A percentile compares a stretch with the other conserved stretches of the same genome.
phyloP scores from a whole-genome alignment of 2,329 filamentous ascomycete species.

The Hirsutella thompsonii region DNA sequence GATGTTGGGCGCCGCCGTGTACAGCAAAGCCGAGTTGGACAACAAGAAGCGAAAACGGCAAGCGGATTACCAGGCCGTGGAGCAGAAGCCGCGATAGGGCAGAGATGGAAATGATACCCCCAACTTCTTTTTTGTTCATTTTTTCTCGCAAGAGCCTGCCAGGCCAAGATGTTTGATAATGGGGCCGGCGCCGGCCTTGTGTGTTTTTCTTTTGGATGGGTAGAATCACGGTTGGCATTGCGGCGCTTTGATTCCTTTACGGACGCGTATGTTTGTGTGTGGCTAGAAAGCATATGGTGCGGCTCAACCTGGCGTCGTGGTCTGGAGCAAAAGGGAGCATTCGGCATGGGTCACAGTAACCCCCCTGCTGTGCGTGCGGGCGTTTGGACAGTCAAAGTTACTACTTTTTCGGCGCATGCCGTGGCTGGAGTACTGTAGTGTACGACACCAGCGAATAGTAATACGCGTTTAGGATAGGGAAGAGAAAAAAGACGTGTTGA shows the following conservation, averaged over 20 bases:
- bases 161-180: not conserved
- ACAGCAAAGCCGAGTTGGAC: slow-evolving; percentile 43
- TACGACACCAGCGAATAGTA: not conserved
- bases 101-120: slow-evolving; percentile 6
- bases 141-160: not conserved
- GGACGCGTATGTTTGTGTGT: no score
- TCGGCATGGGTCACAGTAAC: not conserved
- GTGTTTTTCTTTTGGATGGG: not conserved
- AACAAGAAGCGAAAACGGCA: slow-evolving; percentile 25
- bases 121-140: slow-evolving; percentile 3
- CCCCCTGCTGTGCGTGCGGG: no score
- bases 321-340: not conserved
- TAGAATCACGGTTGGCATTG: not conserved
- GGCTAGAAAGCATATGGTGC: not conserved
- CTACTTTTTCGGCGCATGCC: slow-evolving; percentile 1
- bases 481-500: no score
- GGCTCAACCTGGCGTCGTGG: not conserved
- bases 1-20: slow-evolving; percentile 41
- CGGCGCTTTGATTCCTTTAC: not conserved
- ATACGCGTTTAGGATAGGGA: not conserved
- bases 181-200: not conserved
- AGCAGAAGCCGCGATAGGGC: slow-evolving; percentile 16
- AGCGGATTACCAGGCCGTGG: slow-evolving; percentile 20
- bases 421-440: no score
- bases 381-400: slow-evolving; percentile 8